Evolutionary conservation across 176 grass and related monocot genomes (phyloP).

Genomic region (Cymbopogon citratus): DNA sequence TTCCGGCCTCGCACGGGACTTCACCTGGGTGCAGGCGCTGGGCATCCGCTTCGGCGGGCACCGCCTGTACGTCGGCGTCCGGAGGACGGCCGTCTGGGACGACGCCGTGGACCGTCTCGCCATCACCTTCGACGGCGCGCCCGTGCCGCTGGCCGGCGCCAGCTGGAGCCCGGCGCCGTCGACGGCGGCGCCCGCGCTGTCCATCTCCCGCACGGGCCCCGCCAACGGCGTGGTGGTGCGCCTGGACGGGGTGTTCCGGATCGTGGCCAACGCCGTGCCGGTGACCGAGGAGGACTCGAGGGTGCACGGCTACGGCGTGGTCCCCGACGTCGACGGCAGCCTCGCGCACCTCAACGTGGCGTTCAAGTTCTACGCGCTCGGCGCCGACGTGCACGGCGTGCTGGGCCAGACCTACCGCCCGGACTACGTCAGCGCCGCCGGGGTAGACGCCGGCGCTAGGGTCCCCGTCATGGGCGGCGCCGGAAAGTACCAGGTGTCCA

Average conservation of each 20-base stretch:
- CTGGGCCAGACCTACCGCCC: conserved; percentile 48
- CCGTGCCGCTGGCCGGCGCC: conserved; percentile 22
- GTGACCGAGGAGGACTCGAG: conserved; percentile 53
- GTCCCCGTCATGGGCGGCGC: conserved; percentile 50
- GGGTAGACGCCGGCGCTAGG: conserved; percentile 37
- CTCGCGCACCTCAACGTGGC: conserved; percentile 53
- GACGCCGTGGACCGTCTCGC: conserved; percentile 37
- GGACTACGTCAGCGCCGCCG: conserved; percentile 39
- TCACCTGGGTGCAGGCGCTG: conserved; percentile 59
- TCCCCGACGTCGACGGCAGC: conserved; percentile 31
- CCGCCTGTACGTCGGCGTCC: conserved; percentile 49
- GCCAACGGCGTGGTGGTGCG: conserved; percentile 51
- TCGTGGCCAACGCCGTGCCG: conserved; percentile 38
- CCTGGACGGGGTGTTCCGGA: conserved; percentile 42
- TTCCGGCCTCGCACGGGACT: conserved; percentile 11
- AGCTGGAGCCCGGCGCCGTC: conserved; percentile 25
- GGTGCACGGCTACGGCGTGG: conserved; percentile 37
- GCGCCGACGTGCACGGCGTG: conserved; percentile 49
- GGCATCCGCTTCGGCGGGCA: conserved; percentile 51
- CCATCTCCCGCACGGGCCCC: conserved; percentile 22
- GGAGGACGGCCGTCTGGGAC: conserved; percentile 28
- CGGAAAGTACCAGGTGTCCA: conserved; percentile 15
- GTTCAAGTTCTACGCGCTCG: conserved; percentile 51
- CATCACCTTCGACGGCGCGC: conserved; percentile 44
- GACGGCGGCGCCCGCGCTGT: conserved; percentile 18